A percentile compares a stretch with the other conserved stretches of the same genome.
phyloP scores from a whole-genome alignment of 345 rosid species.

The Schrenkiella parvula region DNA sequence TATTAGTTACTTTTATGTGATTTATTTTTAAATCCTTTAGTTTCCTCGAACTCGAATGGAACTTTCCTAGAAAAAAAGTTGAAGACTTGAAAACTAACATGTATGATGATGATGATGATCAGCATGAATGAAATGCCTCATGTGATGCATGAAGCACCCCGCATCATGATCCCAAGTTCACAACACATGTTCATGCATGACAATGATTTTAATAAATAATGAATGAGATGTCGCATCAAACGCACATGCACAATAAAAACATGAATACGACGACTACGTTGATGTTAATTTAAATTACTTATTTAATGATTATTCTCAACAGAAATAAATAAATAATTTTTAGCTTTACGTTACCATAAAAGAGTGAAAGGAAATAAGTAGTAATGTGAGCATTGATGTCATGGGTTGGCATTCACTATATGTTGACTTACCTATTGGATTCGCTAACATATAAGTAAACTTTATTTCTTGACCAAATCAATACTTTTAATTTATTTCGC shows the following conservation, averaged over 20 bases:
- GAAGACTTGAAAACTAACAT: not conserved
- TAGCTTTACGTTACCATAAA: constrained; percentile 34
- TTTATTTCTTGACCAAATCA: not conserved
- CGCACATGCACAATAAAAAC: constrained; percentile 37
- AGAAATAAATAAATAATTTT: not conserved
- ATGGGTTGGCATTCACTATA: constrained; percentile 34
- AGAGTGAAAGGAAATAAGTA: constrained; percentile 21
- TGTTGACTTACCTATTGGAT: constrained; percentile 10
- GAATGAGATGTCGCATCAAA: constrained; percentile 35
- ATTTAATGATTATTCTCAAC: not conserved
- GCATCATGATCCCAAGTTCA: constrained; percentile 11
- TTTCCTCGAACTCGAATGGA: constrained; percentile 23
- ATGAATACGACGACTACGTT: constrained; percentile 31
- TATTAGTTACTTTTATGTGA: not conserved
- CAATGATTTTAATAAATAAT: not conserved
- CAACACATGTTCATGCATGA: constrained; percentile 29
- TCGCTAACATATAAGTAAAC: not conserved
- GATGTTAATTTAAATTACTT: constrained; percentile 12
- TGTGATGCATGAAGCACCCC: constrained; percentile 18
- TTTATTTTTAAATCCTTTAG: not conserved
- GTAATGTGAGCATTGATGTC: constrained; percentile 25
- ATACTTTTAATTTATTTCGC: not conserved
- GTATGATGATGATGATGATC: constrained; percentile 12
- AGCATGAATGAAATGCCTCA: not conserved
- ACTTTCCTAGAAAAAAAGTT: constrained; percentile 26